phyloP scores from a whole-genome alignment of 2,329 filamentous ascomycete genomes.

The Neodidymelliopsis sp. region DNA sequence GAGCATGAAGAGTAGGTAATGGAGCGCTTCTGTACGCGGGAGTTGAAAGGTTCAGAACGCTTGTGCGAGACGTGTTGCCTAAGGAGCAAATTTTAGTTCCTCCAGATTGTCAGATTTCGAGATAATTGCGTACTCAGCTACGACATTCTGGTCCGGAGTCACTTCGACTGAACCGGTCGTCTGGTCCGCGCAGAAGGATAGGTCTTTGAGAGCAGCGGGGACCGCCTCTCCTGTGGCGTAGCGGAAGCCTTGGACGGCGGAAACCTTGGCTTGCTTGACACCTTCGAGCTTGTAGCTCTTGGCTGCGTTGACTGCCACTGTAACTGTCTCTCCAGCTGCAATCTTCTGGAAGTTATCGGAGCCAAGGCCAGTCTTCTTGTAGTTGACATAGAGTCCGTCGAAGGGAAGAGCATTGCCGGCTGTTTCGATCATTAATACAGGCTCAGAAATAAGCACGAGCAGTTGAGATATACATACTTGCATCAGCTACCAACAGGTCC shows the following conservation, averaged over 20 bases:
- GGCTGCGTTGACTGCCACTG: conserved; percentile 22
- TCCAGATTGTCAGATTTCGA: not conserved
- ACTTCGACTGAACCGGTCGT: conserved; percentile 13
- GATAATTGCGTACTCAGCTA: conserved; percentile 6
- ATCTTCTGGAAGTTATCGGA: conserved; percentile 21
- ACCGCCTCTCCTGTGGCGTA: conserved; percentile 17
- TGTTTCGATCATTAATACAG: not conserved
- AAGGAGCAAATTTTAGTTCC: not conserved
- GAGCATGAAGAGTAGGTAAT: conserved; percentile 25
- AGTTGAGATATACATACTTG: conserved; percentile 9
- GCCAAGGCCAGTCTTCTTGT: conserved; percentile 18
- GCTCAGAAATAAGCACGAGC: not conserved
- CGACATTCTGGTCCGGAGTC: conserved; percentile 11
- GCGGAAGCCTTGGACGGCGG: conserved; percentile 20
- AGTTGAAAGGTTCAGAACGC: conserved; percentile 9
- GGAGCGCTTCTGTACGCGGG: conserved; percentile 23
- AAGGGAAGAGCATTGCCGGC: conserved; percentile 21
- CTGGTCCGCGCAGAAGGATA: conserved; percentile 13
- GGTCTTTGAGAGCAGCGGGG: conserved; percentile 9
- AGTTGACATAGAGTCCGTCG: conserved; percentile 23
- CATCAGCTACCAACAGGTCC: conserved; percentile 22
- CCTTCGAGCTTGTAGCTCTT: conserved; percentile 26
- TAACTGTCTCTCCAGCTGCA: conserved; percentile 21
- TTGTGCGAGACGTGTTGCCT: conserved; percentile 24
- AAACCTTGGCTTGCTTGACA: conserved; percentile 19